Percentiles rank a stretch among this genome's conserved stretches.
phyloP scores from a whole-genome alignment of 108 stramenopile species.

The Mayamaea pseudoterrestris region DNA sequence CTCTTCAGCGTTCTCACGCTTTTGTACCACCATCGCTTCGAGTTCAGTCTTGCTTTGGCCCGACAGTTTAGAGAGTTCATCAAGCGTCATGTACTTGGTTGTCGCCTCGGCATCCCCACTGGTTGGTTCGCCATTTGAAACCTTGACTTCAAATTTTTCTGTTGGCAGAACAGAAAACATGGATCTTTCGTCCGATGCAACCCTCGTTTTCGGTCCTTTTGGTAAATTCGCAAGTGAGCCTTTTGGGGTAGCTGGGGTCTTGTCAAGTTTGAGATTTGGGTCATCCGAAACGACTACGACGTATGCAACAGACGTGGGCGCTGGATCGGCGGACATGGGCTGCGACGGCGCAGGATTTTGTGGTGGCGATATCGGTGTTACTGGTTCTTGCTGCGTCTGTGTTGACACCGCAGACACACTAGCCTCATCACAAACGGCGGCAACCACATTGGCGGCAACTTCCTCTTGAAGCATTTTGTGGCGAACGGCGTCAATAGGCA shows the following conservation, averaged over 20 bases:
- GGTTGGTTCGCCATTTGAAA: neutral
- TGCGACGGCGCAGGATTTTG: too few species aligned
- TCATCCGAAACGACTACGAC: too few species aligned
- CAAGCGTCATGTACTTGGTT: constrained; percentile 16
- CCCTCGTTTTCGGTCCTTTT: too few species aligned
- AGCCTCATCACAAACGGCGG: constrained; percentile 11
- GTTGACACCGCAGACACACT: constrained; percentile 10
- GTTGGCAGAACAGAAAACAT: too few species aligned
- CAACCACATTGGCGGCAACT: constrained; percentile 31
- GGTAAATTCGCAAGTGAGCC: too few species aligned
- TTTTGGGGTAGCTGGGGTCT: too few species aligned
- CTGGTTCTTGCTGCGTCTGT: constrained; percentile 2
- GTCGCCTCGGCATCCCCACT: neutral
- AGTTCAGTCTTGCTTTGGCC: constrained; percentile 11
- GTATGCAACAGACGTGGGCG: too few species aligned
- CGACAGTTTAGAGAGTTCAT: constrained; percentile 17
- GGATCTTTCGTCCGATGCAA: too few species aligned
- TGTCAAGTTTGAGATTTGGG: too few species aligned
- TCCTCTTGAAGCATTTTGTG: constrained; percentile 70
- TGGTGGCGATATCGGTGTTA: too few species aligned
- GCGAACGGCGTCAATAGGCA: constrained; percentile 58
- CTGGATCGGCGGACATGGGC: too few species aligned
- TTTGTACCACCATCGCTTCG: constrained; percentile 16
- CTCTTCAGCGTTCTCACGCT: constrained; percentile 11
- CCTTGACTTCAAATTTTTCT: constrained; percentile 5